Evolutionary conservation across 2,329 filamentous ascomycete genomes (phyloP), one percentile per base, ranked within the genome.

Genomic region (Coniochaeta sp.): DNA sequence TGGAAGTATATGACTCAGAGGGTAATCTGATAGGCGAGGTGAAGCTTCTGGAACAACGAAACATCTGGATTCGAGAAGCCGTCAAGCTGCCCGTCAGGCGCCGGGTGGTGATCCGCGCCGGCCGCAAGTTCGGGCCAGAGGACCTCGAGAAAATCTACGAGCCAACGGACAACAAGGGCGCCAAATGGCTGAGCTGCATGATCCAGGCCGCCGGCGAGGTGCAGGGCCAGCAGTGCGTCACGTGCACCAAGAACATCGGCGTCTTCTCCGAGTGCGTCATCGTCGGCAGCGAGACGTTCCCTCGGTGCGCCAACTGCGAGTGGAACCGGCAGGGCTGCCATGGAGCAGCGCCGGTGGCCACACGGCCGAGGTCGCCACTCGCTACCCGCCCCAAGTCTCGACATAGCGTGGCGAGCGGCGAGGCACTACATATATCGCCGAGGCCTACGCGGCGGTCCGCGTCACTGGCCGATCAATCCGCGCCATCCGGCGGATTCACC

Each of bases 271-370:
- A 74, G 5, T 82, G 79, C 65, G 72, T 81, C 56, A 34, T 24
- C 30, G 30, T 56, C 4, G 72, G 77, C 26, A 67, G 79, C 16
- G 74, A 73, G 5, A 68, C 76, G 4, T 79, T 81, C 58, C 74
- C 74, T 3, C 75, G 77, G 30, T 82, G 79, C 60, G 79, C 77
- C 32, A 82, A 81, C 62, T 82, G 79, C 62, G 77, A 81, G 64
- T 82, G 79, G 79, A 77, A 76, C 62, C 73, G 67, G 8, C 69
- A 70, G 28, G 66, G 65, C 4, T 73, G 71, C 56, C 63, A 68
- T 14, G 67, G 66, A 6, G 64, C 62, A 6, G 64, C 62, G n/a
- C 19, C 58, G 30, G 26, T 40, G 22, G 24, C 10, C 42, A 19
- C 42, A 10, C 22, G 22, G 12, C 47, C 47, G 26, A 52, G 30